phyloP scores from a whole-genome alignment of 1,139 yeast genomes.

The Sugiyamaella paludigena region DNA sequence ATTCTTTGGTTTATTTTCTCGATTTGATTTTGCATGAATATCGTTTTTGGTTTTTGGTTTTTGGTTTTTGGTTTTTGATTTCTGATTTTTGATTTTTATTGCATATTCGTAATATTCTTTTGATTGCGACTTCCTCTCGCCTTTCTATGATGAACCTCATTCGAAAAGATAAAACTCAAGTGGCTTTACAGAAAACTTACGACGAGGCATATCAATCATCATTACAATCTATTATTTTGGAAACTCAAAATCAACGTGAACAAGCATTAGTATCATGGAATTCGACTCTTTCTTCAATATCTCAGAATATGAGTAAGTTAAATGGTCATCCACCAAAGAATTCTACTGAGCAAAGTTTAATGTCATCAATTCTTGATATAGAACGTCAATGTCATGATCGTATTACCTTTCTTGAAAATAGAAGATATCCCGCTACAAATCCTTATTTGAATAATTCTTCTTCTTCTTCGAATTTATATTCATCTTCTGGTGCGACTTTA shows the following conservation, averaged over 20 bases:
- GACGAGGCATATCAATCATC: slow-evolving; percentile 41
- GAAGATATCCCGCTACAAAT: slow-evolving; percentile 24
- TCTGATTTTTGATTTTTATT: too few relatives aligned
- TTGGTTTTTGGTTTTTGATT: too few relatives aligned
- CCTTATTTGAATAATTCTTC: slow-evolving; percentile 18
- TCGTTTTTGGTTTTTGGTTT: too few relatives aligned
- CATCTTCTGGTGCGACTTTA: neutral
- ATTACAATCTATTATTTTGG: slow-evolving; percentile 38
- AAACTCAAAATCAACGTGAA: slow-evolving; percentile 34
- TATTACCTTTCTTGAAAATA: slow-evolving; percentile 32
- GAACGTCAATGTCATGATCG: slow-evolving; percentile 41
- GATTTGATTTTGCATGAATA: too few relatives aligned
- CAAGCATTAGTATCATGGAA: slow-evolving; percentile 37
- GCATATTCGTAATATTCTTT: too few relatives aligned
- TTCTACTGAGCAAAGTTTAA: slow-evolving; percentile 35
- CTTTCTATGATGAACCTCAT: slow-evolving; percentile 21
- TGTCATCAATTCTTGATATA: slow-evolving; percentile 37
- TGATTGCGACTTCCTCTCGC: too few relatives aligned
- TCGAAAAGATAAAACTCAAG: slow-evolving; percentile 20
- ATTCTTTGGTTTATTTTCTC: too few relatives aligned
- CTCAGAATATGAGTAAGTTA: slow-evolving; percentile 31
- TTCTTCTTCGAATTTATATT: slow-evolving; percentile 5
- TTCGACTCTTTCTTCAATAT: slow-evolving; percentile 32
- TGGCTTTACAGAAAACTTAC: slow-evolving; percentile 35
- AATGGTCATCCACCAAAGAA: slow-evolving; percentile 34